Evolutionary conservation across 2,329 filamentous ascomycete genomes (phyloP).

Genomic region (Chaetomiaceae sp.): DNA sequence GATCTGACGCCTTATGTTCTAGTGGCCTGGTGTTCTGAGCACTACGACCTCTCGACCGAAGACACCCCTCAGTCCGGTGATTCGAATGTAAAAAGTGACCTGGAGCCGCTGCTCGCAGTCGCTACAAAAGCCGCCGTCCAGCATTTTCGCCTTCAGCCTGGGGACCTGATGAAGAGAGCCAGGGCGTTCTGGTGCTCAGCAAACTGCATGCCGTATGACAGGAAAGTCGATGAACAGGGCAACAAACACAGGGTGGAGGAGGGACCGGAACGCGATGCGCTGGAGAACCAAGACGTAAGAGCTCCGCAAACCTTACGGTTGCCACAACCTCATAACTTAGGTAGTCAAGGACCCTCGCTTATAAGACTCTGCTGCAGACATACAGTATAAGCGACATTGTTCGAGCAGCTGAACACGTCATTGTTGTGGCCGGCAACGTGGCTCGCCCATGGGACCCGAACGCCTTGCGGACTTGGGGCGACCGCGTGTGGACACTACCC

Average conservation of each 20-base stretch:
- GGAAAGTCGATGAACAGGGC: background rate
- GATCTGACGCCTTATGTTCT: constrained; percentile 10
- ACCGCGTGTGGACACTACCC: constrained; percentile 29
- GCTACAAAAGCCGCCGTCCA: background rate
- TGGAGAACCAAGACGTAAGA: background rate
- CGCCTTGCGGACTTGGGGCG: constrained; percentile 24
- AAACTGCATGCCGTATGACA: constrained; percentile 5
- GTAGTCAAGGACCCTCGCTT: too few species aligned
- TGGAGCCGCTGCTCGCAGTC: background rate
- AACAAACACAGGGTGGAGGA: background rate
- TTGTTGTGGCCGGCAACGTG: constrained; percentile 16
- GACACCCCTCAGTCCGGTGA: background rate
- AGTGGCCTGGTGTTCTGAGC: constrained; percentile 3
- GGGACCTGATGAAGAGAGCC: background rate
- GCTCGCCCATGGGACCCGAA: background rate
- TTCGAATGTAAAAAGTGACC: background rate
- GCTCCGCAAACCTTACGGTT: too few species aligned
- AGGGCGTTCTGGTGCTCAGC: constrained; percentile 4
- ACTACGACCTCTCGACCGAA: background rate
- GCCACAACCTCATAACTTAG: too few species aligned
- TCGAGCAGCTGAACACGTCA: constrained; percentile 18
- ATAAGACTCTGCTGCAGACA: too few species aligned
- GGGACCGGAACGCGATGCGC: background rate
- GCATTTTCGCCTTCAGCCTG: background rate
- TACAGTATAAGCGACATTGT: constrained; percentile 24